phyloP scores from a whole-genome alignment of 2,329 filamentous ascomycete genomes.

The Colletotrichum melonis region DNA sequence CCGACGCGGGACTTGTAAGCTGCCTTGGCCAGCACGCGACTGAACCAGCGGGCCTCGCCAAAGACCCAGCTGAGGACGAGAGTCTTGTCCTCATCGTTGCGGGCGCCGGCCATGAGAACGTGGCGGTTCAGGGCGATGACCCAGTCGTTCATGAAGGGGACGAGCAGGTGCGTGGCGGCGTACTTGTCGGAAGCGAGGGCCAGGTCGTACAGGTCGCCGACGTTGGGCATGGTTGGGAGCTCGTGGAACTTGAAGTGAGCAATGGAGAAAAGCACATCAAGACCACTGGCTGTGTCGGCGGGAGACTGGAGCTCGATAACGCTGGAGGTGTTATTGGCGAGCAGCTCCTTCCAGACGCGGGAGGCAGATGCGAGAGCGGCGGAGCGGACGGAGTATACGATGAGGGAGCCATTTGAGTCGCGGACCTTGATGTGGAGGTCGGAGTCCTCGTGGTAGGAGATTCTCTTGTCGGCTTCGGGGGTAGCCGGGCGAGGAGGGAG shows the following conservation, averaged over 20 bases:
- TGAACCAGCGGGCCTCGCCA: constrained; percentile 32
- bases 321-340: constrained; percentile 15
- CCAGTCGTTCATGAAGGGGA: constrained; percentile 35
- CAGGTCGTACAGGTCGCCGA: constrained; percentile 30
- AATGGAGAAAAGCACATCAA: constrained; percentile 31
- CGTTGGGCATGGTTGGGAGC: constrained; percentile 28
- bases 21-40: constrained; percentile 29
- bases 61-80: constrained; percentile 34
- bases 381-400: constrained; percentile 29
- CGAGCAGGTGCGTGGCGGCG: constrained; percentile 30
- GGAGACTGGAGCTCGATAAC: constrained; percentile 26
- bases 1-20: constrained; percentile 30
- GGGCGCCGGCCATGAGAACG: constrained; percentile 33
- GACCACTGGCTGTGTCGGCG: constrained; percentile 24
- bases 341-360: constrained; percentile 27
- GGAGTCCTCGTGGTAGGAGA: constrained; percentile 30
- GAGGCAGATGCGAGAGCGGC: constrained; percentile 16
- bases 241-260: constrained; percentile 34
- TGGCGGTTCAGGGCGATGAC: constrained; percentile 33
- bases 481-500: constrained; percentile 23
- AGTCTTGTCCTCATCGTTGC: constrained; percentile 35
- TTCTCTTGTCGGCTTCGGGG: constrained; percentile 21
- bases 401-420: constrained; percentile 6
- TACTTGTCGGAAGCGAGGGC: constrained; percentile 32
- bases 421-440: constrained; percentile 31